A percentile compares a stretch with the other conserved stretches of the same genome.
phyloP scores from a whole-genome alignment of 1,284 basidiomycete genomes.

The Kwoniella shivajii region DNA sequence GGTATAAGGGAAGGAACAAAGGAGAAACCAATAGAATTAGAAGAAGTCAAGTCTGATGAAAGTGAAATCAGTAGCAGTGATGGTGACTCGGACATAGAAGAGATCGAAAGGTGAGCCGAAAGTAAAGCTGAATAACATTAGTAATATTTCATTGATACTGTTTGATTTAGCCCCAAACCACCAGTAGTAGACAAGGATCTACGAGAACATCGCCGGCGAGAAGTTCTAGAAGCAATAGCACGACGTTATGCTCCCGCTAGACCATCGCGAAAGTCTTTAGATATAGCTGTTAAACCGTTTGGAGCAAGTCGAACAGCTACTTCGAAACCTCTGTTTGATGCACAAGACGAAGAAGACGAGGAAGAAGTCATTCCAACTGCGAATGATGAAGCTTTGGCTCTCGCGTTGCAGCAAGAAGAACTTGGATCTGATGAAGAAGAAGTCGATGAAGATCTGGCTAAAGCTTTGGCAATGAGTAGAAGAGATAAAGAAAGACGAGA shows the following conservation, averaged over 20 bases:
- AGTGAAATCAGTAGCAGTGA: slow-evolving; percentile 37
- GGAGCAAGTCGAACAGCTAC: slow-evolving; percentile 31
- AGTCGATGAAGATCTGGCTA: slow-evolving; percentile 40
- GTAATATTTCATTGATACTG: background rate
- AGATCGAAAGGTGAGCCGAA: slow-evolving; percentile 70
- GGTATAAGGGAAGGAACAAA: slow-evolving; percentile 78
- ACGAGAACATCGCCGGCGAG: slow-evolving; percentile 65
- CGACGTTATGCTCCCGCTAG: slow-evolving; percentile 61
- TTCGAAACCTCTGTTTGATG: slow-evolving; percentile 62
- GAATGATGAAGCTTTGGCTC: slow-evolving; percentile 50
- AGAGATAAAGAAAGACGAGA: slow-evolving; percentile 23
- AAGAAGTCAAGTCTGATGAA: slow-evolving; percentile 37
- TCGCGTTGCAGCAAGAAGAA: slow-evolving; percentile 51
- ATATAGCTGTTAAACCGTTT: slow-evolving; percentile 40
- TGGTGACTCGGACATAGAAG: slow-evolving; percentile 63
- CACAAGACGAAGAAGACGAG: slow-evolving; percentile 49
- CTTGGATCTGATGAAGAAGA: slow-evolving; percentile 49
- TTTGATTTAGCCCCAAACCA: slow-evolving; percentile 5
- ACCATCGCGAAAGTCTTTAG: slow-evolving; percentile 35
- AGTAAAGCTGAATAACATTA: background rate
- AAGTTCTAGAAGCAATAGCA: slow-evolving; percentile 68
- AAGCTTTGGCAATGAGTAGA: slow-evolving; percentile 38
- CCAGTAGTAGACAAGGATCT: slow-evolving; percentile 64
- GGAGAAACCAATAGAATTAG: slow-evolving; percentile 81
- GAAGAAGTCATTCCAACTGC: slow-evolving; percentile 37